A percentile compares a stretch with the other conserved stretches of the same genome.
Evolutionary conservation across 441 rosid genomes (phyloP).

Genomic region (Metrosideros polymorpha): DNA sequence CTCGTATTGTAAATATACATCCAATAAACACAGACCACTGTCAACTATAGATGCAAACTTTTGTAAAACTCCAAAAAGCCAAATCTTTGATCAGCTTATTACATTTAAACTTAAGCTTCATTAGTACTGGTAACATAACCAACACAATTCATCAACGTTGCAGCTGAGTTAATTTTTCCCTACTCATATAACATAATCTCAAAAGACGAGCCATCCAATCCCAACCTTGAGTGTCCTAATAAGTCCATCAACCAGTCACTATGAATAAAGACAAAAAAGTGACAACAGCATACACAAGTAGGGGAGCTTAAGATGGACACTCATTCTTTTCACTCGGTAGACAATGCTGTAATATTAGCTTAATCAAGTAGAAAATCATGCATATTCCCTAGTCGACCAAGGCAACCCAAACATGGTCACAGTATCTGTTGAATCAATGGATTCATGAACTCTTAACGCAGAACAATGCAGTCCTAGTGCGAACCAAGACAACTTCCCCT

Average conservation of each 20-base stretch:
- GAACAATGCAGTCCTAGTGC: not conserved
- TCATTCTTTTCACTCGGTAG: not conserved
- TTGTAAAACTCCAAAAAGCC: not conserved
- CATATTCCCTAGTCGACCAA: not conserved
- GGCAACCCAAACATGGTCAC: not conserved
- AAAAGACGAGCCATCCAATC: not conserved
- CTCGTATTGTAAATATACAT: not conserved
- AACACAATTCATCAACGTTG: not conserved
- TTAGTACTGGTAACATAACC: not conserved
- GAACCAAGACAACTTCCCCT: not conserved
- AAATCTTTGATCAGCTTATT: not conserved
- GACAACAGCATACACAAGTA: not conserved
- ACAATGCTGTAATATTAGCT: not conserved
- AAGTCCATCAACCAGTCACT: not conserved
- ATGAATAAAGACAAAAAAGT: not conserved
- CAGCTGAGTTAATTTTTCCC: not conserved
- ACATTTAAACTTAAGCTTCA: not conserved
- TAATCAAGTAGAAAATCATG: not conserved
- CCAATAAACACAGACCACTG: not conserved
- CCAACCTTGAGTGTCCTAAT: not conserved
- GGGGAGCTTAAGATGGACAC: not conserved
- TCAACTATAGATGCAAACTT: not conserved
- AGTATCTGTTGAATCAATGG: not conserved
- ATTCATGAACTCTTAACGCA: not conserved
- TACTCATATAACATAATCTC: not conserved